phyloP scores from a whole-genome alignment of 257 asterid genomes.

The Petunia secreta region DNA sequence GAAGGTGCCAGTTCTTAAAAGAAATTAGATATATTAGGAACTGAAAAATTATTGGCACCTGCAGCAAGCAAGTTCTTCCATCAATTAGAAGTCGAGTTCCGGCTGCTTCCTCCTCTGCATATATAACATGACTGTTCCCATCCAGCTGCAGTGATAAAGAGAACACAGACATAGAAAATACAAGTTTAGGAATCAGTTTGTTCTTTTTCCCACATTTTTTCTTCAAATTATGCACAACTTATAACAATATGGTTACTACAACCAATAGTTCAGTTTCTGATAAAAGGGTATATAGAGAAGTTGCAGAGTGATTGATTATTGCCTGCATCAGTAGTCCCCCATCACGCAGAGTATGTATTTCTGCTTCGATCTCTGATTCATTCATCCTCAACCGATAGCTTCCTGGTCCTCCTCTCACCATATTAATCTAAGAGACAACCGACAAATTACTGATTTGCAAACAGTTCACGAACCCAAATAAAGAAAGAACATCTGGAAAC shows the following conservation, averaged over 20 bases:
- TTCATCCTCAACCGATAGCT: conserved; percentile 87
- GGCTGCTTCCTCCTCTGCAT: conserved; percentile 99
- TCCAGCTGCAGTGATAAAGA: conserved; percentile 61
- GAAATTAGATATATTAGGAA: conserved; percentile 25
- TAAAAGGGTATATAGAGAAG: conserved; percentile 17
- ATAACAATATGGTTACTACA: conserved; percentile 17
- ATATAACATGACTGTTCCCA: conserved; percentile 93
- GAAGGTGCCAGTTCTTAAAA: conserved; percentile 7
- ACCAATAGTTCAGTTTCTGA: not conserved
- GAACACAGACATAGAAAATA: conserved; percentile 20
- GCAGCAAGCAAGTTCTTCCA: conserved; percentile 99
- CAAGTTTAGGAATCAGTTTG: conserved; percentile 1
- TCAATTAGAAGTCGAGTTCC: conserved; percentile 99
- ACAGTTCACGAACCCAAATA: conserved; percentile 9
- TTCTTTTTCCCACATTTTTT: not conserved
- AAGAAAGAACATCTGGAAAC: conserved; percentile 4
- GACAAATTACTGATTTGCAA: conserved; percentile 1
- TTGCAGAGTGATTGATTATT: conserved; percentile 35
- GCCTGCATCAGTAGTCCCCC: conserved; percentile 99
- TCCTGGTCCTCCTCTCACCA: conserved; percentile 65
- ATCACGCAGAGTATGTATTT: conserved; percentile 97
- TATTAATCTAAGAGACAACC: conserved; percentile 50
- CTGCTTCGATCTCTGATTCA: conserved; percentile 88
- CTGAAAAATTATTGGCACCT: conserved; percentile 49
- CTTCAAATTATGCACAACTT: conserved; percentile 17